phyloP scores from a whole-genome alignment of 306 rosid species.

The Corylus heterophylla region DNA sequence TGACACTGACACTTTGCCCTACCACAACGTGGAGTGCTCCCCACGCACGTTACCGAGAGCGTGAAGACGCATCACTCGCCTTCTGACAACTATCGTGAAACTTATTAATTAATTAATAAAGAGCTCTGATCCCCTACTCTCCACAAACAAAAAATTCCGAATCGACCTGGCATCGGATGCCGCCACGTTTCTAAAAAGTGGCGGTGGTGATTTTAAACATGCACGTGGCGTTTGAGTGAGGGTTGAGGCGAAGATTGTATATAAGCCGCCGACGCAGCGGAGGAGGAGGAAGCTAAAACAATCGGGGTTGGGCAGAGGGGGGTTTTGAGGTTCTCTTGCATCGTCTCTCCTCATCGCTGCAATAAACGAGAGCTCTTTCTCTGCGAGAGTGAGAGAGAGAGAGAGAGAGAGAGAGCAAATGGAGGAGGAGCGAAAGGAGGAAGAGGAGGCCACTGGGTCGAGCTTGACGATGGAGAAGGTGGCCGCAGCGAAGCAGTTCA shows the following conservation, averaged over 20 bases:
- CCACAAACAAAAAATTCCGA: too few relatives aligned
- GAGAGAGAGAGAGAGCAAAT: conserved; percentile 37
- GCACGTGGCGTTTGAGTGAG: conserved; percentile 38
- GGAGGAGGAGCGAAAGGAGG: conserved; percentile 92
- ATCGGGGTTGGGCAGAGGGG: conserved; percentile 20
- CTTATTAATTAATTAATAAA: conserved; percentile 8
- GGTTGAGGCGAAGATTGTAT: background rate
- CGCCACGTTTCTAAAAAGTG: conserved; percentile 21
- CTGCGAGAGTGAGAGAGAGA: conserved; percentile 11
- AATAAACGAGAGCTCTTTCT: conserved; percentile 44
- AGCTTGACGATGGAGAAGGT: conserved; percentile 99
- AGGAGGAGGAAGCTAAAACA: conserved; percentile 16
- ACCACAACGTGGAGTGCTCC: conserved; percentile 27
- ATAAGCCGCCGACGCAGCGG: conserved; percentile 27
- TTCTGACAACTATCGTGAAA: conserved; percentile 20
- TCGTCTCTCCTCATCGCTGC: conserved; percentile 49
- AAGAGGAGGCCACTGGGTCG: conserved; percentile 77
- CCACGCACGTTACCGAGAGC: conserved; percentile 41
- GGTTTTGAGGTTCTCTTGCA: conserved; percentile 28
- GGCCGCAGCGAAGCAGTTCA: conserved; percentile 95
- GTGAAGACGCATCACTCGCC: conserved; percentile 22
- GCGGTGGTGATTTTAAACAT: fast-evolving
- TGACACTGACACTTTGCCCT: conserved; percentile 53
- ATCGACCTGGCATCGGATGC: fast-evolving
- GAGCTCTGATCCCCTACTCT: conserved; percentile 2